Base-by-base conservation (phyloP, 257 asterid genomes). In the Solanum dulcamara region DNA sequence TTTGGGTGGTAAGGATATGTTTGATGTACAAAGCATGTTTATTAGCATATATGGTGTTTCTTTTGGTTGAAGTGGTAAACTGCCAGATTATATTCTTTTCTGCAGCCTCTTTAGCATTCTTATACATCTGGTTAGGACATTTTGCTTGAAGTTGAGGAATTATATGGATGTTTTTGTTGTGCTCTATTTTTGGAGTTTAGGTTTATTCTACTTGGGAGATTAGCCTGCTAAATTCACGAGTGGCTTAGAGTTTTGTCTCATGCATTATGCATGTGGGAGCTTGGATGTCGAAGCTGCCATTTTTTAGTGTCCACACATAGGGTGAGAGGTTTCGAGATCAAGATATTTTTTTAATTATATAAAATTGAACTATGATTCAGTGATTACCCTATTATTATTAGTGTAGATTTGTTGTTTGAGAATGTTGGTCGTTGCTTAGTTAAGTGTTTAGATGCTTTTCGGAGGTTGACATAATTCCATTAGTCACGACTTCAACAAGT, bases 1-100 rank as follows among this genome's bases (percentile, higher is more conserved):
- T 74, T 74, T 85, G 83, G 84, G 83, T 92, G 93, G 92, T 89
- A 90, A 93, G 90, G 88, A 89, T 67, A 86, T 90, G 91, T 86
- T 90, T 90, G 90, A 90, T 88, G 88, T 88, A 66, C 80, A 74
- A 74, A 81, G 84, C 89, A 86, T 87, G 87, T 77, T 28, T 80
- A 81, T 38, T 26, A 40, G 84, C 46, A 33, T 32, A 80, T 80
- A 8, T 83, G 66, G 85, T 33, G 60, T 42, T 84, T 84, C 15
- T 42, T 57, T 74, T 37, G 55, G 81, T 84, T 71, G 38, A 71
- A 50, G 28, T 44, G 32, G 74, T 84, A 37, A 70, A 40, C 22
- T 83, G 80, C 80, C 10, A 32, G 85, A 40, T 50, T 26, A 42
- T 66, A 28, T 40, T 82, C 79, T 15, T 64, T 83, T 83, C 13